Evolutionary conservation across 306 rosid species (phyloP), one percentile per base, ranked within the genome.

Genomic region (Trifolium subterraneum): DNA sequence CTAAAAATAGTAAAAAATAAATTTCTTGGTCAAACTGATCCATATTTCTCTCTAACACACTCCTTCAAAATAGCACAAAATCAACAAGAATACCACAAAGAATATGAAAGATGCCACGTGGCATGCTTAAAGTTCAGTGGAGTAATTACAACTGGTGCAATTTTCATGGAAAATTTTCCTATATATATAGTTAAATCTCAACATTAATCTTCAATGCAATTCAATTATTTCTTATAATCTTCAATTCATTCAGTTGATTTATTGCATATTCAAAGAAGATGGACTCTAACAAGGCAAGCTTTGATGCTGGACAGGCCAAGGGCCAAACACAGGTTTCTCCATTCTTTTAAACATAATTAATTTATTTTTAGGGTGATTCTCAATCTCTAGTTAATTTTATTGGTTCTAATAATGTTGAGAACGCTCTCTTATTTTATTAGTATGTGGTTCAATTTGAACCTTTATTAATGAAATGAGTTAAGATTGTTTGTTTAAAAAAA

Each of bases 301-400:
- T 70, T 79, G 48, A 82, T 16, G 90, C 85, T 25, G 96, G 96
- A 11, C 84, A 84, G 72, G 83, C 92, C 84, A 69, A 90, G 77
- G 92, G 92, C 77, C 92, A 82, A 79, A 38, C 88, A 29, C 48
- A 89, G 89, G 93, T 67, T 31, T 73, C 12, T 15, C 20, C 52
- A 38, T n/a, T 8, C 29, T 65, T 65, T 38, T 38, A 8, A 38
- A 38, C 8, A 8, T 22, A 22, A 22, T 22, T 22, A 22, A 22
- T 1, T 1, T 22, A 22, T 22, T 22, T 22, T 22, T 22, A 22
- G 1, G 2, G 25, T 22, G 25, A 22, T 22, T 22, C 25, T 22
- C 25, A 22, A n/a, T n/a, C n/a, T n/a, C n/a, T 22, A 22, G 25
- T 22, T 22, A 22, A 22, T 22, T 22, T 2, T 22, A 22, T 22